Evolutionary conservation across 1,139 yeast genomes (phyloP).

Genomic region (Pichia sp.): DNA sequence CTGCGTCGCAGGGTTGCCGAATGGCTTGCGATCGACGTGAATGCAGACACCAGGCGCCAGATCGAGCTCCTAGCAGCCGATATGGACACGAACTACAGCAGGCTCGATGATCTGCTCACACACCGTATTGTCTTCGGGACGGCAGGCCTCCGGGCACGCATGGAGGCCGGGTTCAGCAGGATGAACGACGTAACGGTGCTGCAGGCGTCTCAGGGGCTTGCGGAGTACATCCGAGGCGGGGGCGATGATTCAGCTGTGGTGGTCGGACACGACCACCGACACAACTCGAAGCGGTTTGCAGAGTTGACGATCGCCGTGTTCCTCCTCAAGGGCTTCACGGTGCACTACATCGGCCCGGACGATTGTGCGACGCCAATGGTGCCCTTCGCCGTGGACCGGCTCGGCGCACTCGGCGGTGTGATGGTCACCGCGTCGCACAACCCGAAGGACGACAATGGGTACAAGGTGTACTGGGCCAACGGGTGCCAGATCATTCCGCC

Average conservation of each 20-base stretch:
- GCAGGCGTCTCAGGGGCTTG: slow-evolving; percentile 91
- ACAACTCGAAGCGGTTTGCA: slow-evolving; percentile 75
- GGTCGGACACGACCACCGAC: slow-evolving; percentile 89
- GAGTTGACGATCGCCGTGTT: slow-evolving; percentile 75
- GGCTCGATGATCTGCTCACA: slow-evolving; percentile 48
- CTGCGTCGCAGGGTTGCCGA: slow-evolving; percentile 13
- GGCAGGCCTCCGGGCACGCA: slow-evolving; percentile 80
- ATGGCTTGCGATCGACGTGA: slow-evolving; percentile 34
- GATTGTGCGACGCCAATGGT: slow-evolving; percentile 86
- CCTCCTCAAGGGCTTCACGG: slow-evolving; percentile 60
- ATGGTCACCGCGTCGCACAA: slow-evolving; percentile 98
- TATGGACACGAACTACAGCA: slow-evolving; percentile 35
- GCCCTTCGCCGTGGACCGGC: slow-evolving; percentile 73
- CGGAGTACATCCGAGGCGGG: slow-evolving; percentile 40
- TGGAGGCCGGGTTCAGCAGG: slow-evolving; percentile 87
- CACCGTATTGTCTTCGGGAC: slow-evolving; percentile 81
- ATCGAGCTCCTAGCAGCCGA: slow-evolving; percentile 43
- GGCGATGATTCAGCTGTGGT: slow-evolving; percentile 45
- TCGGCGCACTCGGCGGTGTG: slow-evolving; percentile 71
- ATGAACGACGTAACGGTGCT: slow-evolving; percentile 88
- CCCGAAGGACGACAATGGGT: slow-evolving; percentile 91
- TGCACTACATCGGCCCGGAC: slow-evolving; percentile 56
- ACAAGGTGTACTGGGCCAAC: slow-evolving; percentile 87
- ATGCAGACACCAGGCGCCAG: slow-evolving; percentile 53
- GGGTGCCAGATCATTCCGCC: slow-evolving; percentile 98